Evolutionary conservation across 768 basidiomycete genomes (phyloP).

Genomic region (Coprinopsis marcescibilis): DNA sequence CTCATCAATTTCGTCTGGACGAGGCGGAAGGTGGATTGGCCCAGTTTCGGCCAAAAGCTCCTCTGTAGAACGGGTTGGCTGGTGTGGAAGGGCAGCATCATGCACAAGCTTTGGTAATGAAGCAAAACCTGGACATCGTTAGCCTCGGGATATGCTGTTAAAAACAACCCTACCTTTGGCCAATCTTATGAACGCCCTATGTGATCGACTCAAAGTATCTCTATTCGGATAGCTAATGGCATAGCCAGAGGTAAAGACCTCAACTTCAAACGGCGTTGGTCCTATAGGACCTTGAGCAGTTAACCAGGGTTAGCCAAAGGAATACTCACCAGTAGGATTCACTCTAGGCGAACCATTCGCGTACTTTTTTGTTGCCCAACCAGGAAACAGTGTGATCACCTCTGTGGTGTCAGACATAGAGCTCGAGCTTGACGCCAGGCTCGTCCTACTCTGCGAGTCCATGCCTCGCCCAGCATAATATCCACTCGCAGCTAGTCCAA

Average conservation of each 20-base stretch:
- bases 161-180: constrained; percentile 56
- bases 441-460: neutral
- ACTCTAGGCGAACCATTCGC: constrained; percentile 13
- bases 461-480: neutral
- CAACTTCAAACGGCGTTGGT: constrained; percentile 55
- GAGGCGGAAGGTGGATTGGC: constrained; percentile 43
- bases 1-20: constrained; percentile 54
- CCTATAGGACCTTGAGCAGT: constrained; percentile 8
- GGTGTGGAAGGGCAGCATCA: constrained; percentile 24
- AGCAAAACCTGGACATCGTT: constrained; percentile 52
- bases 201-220: constrained; percentile 63
- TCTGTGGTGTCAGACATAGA: constrained; percentile 24
- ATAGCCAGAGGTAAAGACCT: constrained; percentile 73
- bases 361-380: constrained; percentile 68
- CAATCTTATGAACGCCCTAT: constrained; percentile 67
- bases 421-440: neutral
- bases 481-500: constrained; percentile 8
- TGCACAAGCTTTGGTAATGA: constrained; percentile 56
- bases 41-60: constrained; percentile 34
- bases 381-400: constrained; percentile 63
- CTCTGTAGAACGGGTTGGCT: constrained; percentile 37
- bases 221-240: constrained; percentile 55
- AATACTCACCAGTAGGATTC: neutral
- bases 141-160: neutral
- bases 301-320: neutral